phyloP scores from a whole-genome alignment of 2,329 filamentous ascomycete species.

The Blastomyces percursus region DNA sequence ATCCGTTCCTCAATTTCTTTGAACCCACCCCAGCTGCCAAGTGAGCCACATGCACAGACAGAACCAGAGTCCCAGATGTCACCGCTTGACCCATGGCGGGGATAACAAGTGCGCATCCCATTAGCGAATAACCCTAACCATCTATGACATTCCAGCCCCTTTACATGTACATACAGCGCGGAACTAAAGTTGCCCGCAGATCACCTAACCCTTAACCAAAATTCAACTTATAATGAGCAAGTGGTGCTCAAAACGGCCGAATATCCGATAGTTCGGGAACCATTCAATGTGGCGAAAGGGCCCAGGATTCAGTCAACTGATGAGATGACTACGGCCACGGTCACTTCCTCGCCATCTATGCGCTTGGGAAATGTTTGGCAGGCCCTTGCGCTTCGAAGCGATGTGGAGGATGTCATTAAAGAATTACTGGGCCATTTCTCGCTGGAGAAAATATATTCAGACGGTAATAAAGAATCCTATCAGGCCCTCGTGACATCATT shows the following conservation, averaged over 20 bases:
- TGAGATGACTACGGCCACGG: conserved; percentile 16
- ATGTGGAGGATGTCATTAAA: conserved; percentile 33
- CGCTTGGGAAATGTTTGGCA: conserved; percentile 29
- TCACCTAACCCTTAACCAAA: background rate
- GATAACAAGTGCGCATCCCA: background rate
- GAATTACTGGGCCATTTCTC: conserved; percentile 36
- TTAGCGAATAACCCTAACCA: background rate
- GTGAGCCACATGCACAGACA: background rate
- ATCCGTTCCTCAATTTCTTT: background rate
- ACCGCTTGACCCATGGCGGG: background rate
- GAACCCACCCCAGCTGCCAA: background rate
- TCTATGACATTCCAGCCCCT: background rate
- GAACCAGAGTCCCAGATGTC: background rate
- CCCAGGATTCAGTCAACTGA: background rate
- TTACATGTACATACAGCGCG: background rate
- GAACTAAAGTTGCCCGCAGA: background rate
- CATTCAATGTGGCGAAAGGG: background rate
- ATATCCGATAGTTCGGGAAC: background rate
- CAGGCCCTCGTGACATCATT: conserved; percentile 29
- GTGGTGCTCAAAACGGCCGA: background rate
- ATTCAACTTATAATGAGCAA: background rate
- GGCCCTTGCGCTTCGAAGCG: conserved; percentile 30
- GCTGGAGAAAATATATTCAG: conserved; percentile 33
- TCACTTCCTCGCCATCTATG: conserved; percentile 29
- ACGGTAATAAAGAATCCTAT: conserved; percentile 26